Evolutionary conservation across 495 filamentous ascomycete genomes (phyloP).

Genomic region (Aspergillus ellipticus): DNA sequence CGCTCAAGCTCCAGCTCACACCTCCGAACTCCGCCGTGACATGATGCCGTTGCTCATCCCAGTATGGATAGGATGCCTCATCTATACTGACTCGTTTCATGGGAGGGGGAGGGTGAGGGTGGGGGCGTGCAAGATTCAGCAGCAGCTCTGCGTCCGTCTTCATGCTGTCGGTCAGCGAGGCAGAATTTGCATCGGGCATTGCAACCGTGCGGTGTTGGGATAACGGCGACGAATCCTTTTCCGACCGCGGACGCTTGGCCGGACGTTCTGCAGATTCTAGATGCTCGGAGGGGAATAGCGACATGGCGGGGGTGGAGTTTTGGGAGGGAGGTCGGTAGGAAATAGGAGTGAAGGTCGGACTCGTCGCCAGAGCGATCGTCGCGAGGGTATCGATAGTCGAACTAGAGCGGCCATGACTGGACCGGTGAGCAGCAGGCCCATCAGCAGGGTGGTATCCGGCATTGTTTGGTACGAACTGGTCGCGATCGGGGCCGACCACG

Average conservation of each 20-base stretch:
- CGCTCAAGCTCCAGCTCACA: conserved; percentile 10
- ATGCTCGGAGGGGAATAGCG: conserved; percentile 32
- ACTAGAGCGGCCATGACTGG: conserved; percentile 45
- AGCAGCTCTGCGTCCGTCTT: conserved; percentile 52
- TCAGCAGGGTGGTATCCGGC: conserved; percentile 18
- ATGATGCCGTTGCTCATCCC: conserved; percentile 23
- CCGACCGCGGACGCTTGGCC: conserved; percentile 59
- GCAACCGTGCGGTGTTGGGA: conserved; percentile 26
- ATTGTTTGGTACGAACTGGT: conserved; percentile 23
- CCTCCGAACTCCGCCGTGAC: conserved; percentile 21
- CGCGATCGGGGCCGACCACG: conserved; percentile 27
- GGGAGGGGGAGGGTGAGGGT: conserved; percentile 23
- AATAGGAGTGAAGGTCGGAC: conserved; percentile 41
- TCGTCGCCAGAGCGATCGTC: conserved; percentile 52
- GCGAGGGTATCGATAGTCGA: conserved; percentile 53
- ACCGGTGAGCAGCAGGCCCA: conserved; percentile 28
- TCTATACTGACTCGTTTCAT: conserved; percentile 39
- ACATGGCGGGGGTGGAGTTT: conserved; percentile 21
- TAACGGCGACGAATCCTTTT: conserved; percentile 50
- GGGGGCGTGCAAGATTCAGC: conserved; percentile 44
- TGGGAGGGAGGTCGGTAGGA: conserved; percentile 34
- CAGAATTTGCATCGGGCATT: conserved; percentile 43
- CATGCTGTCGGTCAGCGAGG: conserved; percentile 40
- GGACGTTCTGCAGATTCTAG: conserved; percentile 44
- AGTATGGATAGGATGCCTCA: conserved; percentile 27